A percentile compares a stretch with the other conserved stretches of the same genome.
These are phyloP conservation scores for Mycena chlorophos DNA, from an alignment of 768 basidiomycete genomes.

Conservation along the genomic window DNA sequence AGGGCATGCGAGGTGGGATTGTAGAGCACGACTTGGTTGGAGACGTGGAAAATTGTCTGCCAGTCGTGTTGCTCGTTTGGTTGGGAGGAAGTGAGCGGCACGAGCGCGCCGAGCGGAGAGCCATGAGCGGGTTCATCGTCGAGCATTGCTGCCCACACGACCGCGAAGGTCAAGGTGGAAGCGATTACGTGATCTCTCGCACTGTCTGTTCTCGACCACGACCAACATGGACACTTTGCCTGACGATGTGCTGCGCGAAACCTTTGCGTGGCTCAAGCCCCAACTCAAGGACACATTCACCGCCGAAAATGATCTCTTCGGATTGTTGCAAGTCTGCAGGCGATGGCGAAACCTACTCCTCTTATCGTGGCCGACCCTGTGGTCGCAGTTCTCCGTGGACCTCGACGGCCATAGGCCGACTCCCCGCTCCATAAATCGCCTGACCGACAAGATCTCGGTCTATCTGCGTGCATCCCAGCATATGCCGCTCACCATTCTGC, in stretches of 20 bases:
- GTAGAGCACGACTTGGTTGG: constrained; percentile 86
- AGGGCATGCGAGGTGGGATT: constrained; percentile 84
- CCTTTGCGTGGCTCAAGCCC: neutral
- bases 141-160: constrained; percentile 1
- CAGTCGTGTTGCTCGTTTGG: constrained; percentile 45
- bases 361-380: neutral
- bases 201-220: neutral
- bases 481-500: neutral
- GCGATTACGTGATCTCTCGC: no score
- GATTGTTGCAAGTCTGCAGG: neutral
- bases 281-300: neutral
- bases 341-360: neutral
- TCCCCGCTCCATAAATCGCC: neutral
- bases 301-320: neutral
- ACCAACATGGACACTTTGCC: constrained; percentile 1
- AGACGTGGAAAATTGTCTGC: constrained; percentile 80
- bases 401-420: neutral
- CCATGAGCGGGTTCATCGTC: neutral
- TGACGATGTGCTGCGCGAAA: neutral
- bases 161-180: constrained; percentile 5
- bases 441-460: neutral
- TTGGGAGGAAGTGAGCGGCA: constrained; percentile 15
- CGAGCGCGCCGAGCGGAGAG: constrained; percentile 17
- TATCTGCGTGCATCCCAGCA: neutral
- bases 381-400: neutral